Evolutionary conservation across 2,329 filamentous ascomycete genomes (phyloP), one percentile per base, ranked within the genome.

Genomic region (Ceratocystis harringtonii): DNA sequence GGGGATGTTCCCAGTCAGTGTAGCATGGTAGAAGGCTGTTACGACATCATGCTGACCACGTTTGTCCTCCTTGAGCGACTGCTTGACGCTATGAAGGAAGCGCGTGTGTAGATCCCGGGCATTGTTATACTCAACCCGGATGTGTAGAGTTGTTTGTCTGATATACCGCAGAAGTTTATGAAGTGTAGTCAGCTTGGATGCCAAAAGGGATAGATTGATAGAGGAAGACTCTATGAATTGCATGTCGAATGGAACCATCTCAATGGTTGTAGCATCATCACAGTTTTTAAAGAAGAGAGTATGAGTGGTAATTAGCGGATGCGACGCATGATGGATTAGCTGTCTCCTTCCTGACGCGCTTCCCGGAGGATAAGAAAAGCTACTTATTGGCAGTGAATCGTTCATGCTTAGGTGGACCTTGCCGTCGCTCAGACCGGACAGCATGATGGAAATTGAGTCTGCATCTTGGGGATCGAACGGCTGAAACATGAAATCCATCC

Each of bases 161-260:
- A 96, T 81, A 72, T 99, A 97, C 61, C 90, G 81, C 6, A 96
- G 77, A 12, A 97, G 75, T 69, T 94, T 95, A 70, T 96, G 90
- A 17, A 97, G 76, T 55, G 90, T 89, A 0, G 92, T 95, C 3
- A 90, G 87, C 71, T 95, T 95, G 17, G 88, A 90, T 0, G 92
- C 88, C 12, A 97, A 79, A 3, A 96, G 80, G 32, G 92, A 89
- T 1, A 97, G 78, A 71, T 95, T 89, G 65, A 91, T 84, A 2
- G 89, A 89, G 1, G 86, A 87, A 15, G 86, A 86, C 2, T 86
- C 85, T 61, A 95, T 84, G 71, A 96, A 95, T 0, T 86, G 84
- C n/a, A 96, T 78, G 70, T 95, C 89, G 72, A 95, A 83, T 0
- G 88, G 88, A 0, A 92, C 78, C n/a, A 92, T 75, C 67, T 84